Evolutionary conservation across 2,329 filamentous ascomycete species (phyloP), one percentile per base, ranked within the genome.

Genomic region (Alternaria hordeiaustralica): DNA sequence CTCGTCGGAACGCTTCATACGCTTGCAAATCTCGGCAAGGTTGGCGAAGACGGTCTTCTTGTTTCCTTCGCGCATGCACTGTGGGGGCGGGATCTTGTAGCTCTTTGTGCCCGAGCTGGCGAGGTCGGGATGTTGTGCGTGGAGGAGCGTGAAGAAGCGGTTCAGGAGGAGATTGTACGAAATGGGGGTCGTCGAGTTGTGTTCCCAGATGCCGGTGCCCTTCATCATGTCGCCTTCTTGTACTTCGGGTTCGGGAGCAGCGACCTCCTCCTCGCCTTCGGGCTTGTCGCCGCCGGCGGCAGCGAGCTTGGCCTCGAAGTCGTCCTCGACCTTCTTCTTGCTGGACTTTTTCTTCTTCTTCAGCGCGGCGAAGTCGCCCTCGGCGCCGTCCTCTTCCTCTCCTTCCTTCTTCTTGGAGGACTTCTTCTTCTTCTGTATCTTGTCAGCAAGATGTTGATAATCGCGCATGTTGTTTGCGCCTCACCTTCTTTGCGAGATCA

Each of bases 11-110:
- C 96, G 90, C 90, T 99, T 99, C 94, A 99, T 98, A 76, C 95
- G 90, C 88, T 97, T 97, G 88, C 94, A 97, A 78, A 99, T 98
- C 81, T 99, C 96, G 80, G 93, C 89, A 79, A 99, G 96, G 86
- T 99, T 99, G 86, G 95, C 96, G 78, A 99, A 99, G 78, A 99
- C 97, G 67, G 96, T 99, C 90, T 79, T 79, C 89, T 97, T 96
- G 90, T 99, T 99, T 81, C 96, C 96, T 94, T 99, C 96, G 85
- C 96, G 94, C 79, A 98, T 89, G 85, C 96, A 98, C 86, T 99
- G 96, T 55, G 96, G 96, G 57, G 96, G 96, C 56, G 96, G 96
- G 74, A 99, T 99, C 89, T 98, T 98, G 89, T 98, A 99, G 83
- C 92, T 96, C 87, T 94, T 96, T 77, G 90, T 89, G 71, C 93